phyloP scores from a whole-genome alignment of 257 asterid genomes.

The Nicotiana tabacum region DNA sequence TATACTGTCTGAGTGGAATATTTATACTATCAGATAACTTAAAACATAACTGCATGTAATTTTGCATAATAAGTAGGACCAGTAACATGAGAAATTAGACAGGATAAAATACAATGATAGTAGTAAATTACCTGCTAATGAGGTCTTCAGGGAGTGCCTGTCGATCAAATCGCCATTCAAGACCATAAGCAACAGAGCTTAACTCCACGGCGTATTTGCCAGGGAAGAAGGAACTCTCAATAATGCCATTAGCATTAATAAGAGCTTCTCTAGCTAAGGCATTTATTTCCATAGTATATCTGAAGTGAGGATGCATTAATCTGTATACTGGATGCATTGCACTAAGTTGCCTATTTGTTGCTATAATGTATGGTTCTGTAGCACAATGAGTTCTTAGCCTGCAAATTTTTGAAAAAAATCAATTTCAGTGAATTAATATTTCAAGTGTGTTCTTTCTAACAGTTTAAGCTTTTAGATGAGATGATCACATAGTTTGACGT shows the following conservation, averaged over 20 bases:
- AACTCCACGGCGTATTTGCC: constrained; percentile 47
- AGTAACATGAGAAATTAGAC: no score
- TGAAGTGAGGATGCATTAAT: constrained; percentile 62
- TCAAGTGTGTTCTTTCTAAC: no score
- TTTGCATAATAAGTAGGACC: no score
- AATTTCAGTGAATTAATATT: no score
- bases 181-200: constrained; percentile 57
- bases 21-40: no score
- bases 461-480: no score
- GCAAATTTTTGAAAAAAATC: neutral
- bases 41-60: no score
- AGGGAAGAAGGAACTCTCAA: constrained; percentile 53
- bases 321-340: constrained; percentile 71
- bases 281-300: constrained; percentile 91
- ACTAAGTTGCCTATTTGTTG: constrained; percentile 64
- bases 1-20: no score
- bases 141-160: constrained; percentile 66
- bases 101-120: no score
- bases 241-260: constrained; percentile 52
- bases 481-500: no score
- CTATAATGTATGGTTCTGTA: constrained; percentile 76
- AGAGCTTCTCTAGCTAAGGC: constrained; percentile 61
- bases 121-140: constrained; percentile 41
- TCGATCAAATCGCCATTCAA: constrained; percentile 66
- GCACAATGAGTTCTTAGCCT: constrained; percentile 73